Evolutionary conservation across 176 grass and related monocot genomes (phyloP), one percentile per base, ranked within the genome.

Genomic region (Canna indica): DNA sequence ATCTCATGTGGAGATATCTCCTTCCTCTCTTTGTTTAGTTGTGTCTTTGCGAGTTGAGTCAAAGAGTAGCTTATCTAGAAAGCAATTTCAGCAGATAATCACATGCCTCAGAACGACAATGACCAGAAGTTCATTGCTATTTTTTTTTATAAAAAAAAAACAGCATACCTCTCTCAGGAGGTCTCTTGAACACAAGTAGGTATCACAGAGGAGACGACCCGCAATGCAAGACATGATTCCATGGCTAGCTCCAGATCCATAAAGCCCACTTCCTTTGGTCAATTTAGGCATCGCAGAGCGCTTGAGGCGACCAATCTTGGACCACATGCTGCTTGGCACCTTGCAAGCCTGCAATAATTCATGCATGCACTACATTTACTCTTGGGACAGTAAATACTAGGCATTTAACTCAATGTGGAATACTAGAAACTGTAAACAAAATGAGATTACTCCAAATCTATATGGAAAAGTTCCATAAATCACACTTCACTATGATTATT

Each of bases 181-280:
- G 72, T 99, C 89, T 10, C 89, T 84, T 72, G 94, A 86, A 59
- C 89, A 92, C 84, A 99, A 81, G 72, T 99, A 99, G 12, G 94
- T 99, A 83, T 99, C 94, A 73, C 94, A 99, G 52, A 99, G 77
- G 54, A 99, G 84, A 79, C 94, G 88, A 30, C 94, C 94, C 69
- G 94, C 89, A 82, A 99, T 82, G 63, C 94, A 99, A 42, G 88
- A 92, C 86, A 99, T 93, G 72, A 99, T 93, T 83, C 94, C 94
- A 67, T 70, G 89, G 71, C 89, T 99, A 76, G 94, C 89, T 65
- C 94, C 94, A 59, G 89, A 99, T 75, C 94, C 94, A 83, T 93
- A 99, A 67, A 88, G 74, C 47, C 82, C 80, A 71, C 79, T 90
- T 78, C 94, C 84, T 87, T 91, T 89, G 71, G 87, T 93, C 73